Evolutionary conservation across 441 rosid species (phyloP), one percentile per base, ranked within the genome.

Genomic region (Gossypium davidsonii): DNA sequence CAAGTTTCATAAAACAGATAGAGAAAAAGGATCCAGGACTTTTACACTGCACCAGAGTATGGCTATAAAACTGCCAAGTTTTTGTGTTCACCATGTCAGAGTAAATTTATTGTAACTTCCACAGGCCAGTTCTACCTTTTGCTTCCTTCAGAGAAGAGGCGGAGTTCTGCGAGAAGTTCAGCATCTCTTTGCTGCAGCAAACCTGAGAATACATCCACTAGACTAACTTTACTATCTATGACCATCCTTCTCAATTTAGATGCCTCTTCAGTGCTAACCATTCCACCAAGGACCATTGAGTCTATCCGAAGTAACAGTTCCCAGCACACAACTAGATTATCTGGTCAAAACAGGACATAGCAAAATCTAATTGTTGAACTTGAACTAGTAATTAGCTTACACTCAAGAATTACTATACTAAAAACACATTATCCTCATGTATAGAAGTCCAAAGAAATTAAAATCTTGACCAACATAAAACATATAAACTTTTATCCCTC

Each of bases 221-320:
- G 69, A 39, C 84, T 75, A 74, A 63, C 67, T 88, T 84, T 84
- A 76, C 75, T 74, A 48, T 78, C 85, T 78, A 81, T 79, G 81
- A 89, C 76, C 31, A 82, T 55, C 73, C 74, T 86, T 78, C 96
- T 88, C 83, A 89, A 25, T 70, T 79, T 77, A 37, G 90, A 88
- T 75, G 94, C 91, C 81, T 90, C 97, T 51, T 52, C 80, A n/a
- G 75, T 55, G 70, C 76, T 74, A 78, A 86, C 79, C 76, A 86
- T 73, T 70, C 87, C 89, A 67, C 65, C 80, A 65, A 92, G 85
- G 77, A 90, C 89, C 94, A 92, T 83, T 11, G 96, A 83, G 71
- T 92, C 97, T 59, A 92, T 82, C 68, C 90, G 86, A 69, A 84
- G 91, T 76, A 92, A 86, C 77, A 92, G 82, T 81, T 87, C 87